Base-by-base conservation (phyloP, 2,329 filamentous ascomycete genomes). In the Lachnellula hyalina region DNA sequence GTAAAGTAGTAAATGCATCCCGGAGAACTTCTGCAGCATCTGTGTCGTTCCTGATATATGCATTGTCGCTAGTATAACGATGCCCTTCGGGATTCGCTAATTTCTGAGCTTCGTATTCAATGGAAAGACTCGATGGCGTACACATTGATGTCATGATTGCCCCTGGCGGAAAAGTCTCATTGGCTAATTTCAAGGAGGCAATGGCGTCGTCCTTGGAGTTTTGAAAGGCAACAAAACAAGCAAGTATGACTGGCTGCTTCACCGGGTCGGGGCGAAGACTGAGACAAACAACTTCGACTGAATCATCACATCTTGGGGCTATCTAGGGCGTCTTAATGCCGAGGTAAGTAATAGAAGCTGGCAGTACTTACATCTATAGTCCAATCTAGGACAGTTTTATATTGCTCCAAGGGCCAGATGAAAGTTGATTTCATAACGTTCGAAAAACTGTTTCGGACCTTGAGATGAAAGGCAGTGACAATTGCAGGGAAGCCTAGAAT, bases 51-150 rank as follows among this genome's bases (percentile, higher is more conserved):
- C 65, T 53, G 23, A 82, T 64, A 61, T 79, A 82, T 0, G 70
- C 73, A 60, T 81, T 82, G 51, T 82, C 78, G 2, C 71, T 70
- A 50, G 69, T 72, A 65, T 80, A 82, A 5, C 77, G 72, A 67
- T 78, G 74, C 3, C 66, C 67, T n/a, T 67, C 57, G 0, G 79
- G 79, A 61, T 79, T 78, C n/a, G 75, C 74, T 0, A 62, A 60
- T 1, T 66, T 69, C 64, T 82, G 77, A 15, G 69, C 65, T 11
- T 51, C 58, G 62, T 79, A 80, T 57, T 79, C 66, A 5, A 69
- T 54, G 7, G 61, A 63, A 7, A 80, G 64, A 3, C 66, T 70
- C 3, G 76, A 79, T 11, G 70, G 66, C 36, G 69, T 56, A 59
- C 70, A 74, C 55, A 75, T 72, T 51, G 68, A 61, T 56, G 74